A percentile compares a stretch with the other conserved stretches of the same genome.
phyloP scores from a whole-genome alignment of 2,329 filamentous ascomycete genomes.

The Monascus ruber region DNA sequence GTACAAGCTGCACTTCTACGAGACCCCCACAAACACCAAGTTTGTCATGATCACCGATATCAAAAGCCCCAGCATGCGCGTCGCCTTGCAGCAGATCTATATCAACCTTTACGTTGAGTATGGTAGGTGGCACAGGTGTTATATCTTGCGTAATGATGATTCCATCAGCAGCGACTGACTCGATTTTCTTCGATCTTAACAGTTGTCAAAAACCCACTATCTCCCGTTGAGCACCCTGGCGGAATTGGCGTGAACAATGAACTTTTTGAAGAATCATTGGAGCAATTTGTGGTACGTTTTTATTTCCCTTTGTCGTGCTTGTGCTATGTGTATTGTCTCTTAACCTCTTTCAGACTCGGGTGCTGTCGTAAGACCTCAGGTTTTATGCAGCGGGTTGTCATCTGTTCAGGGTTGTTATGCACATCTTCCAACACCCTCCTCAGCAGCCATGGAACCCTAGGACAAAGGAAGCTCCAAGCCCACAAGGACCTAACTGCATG shows the following conservation, averaged over 20 bases:
- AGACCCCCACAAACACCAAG: slow-evolving; percentile 89
- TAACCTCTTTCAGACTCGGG: neutral
- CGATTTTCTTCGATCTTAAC: neutral
- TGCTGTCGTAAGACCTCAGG: neutral
- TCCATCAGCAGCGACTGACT: slow-evolving; percentile 2
- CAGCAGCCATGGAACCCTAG: no score
- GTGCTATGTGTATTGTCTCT: slow-evolving; percentile 10
- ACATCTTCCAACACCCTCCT: no score
- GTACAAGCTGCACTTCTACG: slow-evolving; percentile 98
- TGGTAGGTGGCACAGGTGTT: slow-evolving; percentile 38
- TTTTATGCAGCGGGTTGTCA: no score
- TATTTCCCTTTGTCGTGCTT: neutral
- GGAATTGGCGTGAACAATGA: slow-evolving; percentile 54
- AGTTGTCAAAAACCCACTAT: slow-evolving; percentile 55
- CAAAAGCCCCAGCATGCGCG: slow-evolving; percentile 76
- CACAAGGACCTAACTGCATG: no score
- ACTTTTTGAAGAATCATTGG: slow-evolving; percentile 49
- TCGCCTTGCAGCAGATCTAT: slow-evolving; percentile 95
- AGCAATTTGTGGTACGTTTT: slow-evolving; percentile 38
- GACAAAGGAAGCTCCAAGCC: no score
- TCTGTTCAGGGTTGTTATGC: no score
- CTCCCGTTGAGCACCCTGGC: slow-evolving; percentile 49
- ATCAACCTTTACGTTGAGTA: slow-evolving; percentile 98
- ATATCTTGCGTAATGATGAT: neutral
- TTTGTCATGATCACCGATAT: slow-evolving; percentile 95